Evolutionary conservation across 305 asterid genomes (phyloP).

Genomic region (Fraxinus floribunda): DNA sequence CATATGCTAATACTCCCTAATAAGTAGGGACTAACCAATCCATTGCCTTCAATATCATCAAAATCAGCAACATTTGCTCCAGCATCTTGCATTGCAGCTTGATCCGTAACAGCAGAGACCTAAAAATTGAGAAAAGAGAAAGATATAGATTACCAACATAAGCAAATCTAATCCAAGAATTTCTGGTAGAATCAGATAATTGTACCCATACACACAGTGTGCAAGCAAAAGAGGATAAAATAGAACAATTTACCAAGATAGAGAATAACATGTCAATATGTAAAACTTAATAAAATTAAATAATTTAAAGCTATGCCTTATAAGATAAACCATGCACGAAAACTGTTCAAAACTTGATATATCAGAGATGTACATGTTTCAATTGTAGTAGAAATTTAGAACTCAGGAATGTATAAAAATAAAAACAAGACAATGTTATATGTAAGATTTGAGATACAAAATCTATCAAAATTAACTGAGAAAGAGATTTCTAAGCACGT

Average conservation of each 20-base stretch:
- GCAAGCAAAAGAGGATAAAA: neutral
- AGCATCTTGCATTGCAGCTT: conserved; percentile 54
- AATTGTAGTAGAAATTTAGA: neutral
- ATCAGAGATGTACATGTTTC: conserved; percentile 6
- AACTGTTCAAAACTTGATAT: neutral
- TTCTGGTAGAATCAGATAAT: neutral
- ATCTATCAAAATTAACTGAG: neutral
- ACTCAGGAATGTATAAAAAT: neutral
- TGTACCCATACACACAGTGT: neutral
- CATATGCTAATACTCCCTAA: conserved; percentile 13
- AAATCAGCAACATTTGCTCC: conserved; percentile 65
- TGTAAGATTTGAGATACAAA: neutral
- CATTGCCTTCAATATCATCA: conserved; percentile 64
- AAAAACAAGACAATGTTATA: neutral
- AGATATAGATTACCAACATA: neutral
- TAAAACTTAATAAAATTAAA: neutral
- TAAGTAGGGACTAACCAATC: conserved; percentile 48
- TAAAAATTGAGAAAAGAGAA: conserved; percentile 25
- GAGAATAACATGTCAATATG: neutral
- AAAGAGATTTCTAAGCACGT: neutral
- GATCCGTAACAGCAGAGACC: conserved; percentile 75
- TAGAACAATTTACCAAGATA: neutral
- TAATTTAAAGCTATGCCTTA: neutral
- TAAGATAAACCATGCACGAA: neutral
- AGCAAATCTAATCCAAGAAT: conserved; percentile 9